phyloP scores from a whole-genome alignment of 2,329 filamentous ascomycete species.

The Cadophora gregata region DNA sequence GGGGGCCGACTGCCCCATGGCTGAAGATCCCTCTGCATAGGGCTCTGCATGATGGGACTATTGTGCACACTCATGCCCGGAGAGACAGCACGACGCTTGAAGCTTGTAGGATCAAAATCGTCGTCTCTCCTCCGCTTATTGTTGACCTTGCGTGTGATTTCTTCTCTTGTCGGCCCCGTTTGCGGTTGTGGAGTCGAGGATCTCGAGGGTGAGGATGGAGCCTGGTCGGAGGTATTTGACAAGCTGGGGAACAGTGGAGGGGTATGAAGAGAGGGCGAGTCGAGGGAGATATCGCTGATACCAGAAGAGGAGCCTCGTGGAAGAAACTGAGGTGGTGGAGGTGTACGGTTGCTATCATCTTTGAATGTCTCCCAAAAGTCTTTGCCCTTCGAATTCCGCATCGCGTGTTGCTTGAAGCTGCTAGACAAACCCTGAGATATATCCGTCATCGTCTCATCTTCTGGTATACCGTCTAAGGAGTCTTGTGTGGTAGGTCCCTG shows the following conservation, averaged over 20 bases:
- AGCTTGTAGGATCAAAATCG: conserved; percentile 84
- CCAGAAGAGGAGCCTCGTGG: conserved; percentile 64
- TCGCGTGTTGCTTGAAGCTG: conserved; percentile 77
- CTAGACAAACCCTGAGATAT: conserved; percentile 54
- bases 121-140: conserved; percentile 88
- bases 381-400: conserved; percentile 73
- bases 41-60: conserved; percentile 86
- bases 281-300: conserved; percentile 65
- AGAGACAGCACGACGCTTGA: conserved; percentile 91
- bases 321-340: conserved; percentile 60
- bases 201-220: conserved; percentile 41
- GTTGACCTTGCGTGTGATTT: conserved; percentile 79
- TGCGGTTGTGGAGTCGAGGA: conserved; percentile 42
- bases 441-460: conserved; percentile 72
- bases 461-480: conserved; percentile 72
- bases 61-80: conserved; percentile 91
- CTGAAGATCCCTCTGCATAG: conserved; percentile 72
- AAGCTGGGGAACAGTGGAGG: conserved; percentile 39
- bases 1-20: conserved; percentile 76
- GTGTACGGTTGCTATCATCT: conserved; percentile 63
- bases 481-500: conserved; percentile 59
- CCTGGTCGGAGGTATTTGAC: conserved; percentile 33
- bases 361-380: conserved; percentile 84
- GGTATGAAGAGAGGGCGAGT: conserved; percentile 36
- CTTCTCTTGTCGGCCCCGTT: conserved; percentile 67